Evolutionary conservation across 208 protist genomes (phyloP), one percentile per base, ranked within the genome.

Genomic region (Giardia duodenalis): DNA sequence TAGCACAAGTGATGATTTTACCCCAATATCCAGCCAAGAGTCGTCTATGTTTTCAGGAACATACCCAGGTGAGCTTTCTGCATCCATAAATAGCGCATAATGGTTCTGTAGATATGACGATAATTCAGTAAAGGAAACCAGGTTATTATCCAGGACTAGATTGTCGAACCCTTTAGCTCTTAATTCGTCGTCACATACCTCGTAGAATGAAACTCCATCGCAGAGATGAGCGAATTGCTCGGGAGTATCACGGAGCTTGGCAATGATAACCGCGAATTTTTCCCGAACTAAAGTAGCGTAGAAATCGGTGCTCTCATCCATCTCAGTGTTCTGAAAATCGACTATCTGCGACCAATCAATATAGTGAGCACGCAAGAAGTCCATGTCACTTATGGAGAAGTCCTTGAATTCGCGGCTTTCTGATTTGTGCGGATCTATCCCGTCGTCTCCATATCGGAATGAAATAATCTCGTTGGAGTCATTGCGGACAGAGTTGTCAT

Each of bases 371-470:
- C 44, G 0, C 0, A 39, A 92, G 0, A 95, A 67, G 0, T 76
- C 93, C 0, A 57, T 3, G 48, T 95, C 93, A 47, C 86, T 47
- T 0, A 95, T 46, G 47, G 90, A 92, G 22, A 96, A 43, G 10
- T 93, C 88, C 10, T 93, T 92, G 10, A 95, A 87, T 0, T 47
- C 46, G 90, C 95, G 94, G 19, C 67, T 96, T 93, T 99, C 98
- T 92, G 98, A 96, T 3, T 95, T 95, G 1, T 95, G 95, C 19
- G 96, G 96, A 93, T 99, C 98, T 46, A 99, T 95, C 19, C 98
- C 98, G 93, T 99, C 99, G 93, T 99, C 98, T 67, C 99, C 99
- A 93, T 99, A 99, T 19, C 97, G 93, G 93, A 99, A 98, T 95
- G 99, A 96, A 48, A 98, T 95, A 43, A 99, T 93, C 86, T 98